Base-by-base conservation (phyloP, 495 filamentous ascomycete genomes). In the Immersiella caudata region DNA sequence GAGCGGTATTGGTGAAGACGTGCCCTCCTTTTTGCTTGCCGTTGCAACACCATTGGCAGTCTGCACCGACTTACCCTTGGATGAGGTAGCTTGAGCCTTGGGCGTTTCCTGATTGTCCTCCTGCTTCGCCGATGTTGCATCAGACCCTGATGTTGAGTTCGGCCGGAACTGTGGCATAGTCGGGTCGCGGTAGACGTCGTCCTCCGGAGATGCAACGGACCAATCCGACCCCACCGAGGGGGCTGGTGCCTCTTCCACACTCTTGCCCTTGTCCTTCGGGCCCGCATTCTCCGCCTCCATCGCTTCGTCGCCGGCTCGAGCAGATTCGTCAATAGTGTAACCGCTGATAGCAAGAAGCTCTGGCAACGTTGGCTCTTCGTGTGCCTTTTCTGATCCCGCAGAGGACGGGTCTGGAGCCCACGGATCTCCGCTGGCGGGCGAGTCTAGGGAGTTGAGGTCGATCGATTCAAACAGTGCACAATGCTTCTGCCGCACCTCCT, bases 91-190 rank as follows among this genome's bases (percentile, higher is more conserved):
- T 6, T 46, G 16, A 8, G 11, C 22, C 51, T 22, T 40, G 6
- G 9, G n/a, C 8, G 20, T 26, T 27, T 11, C 65, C 20, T n/a
- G 57, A 11, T 12, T 21, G n/a, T 22, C 25, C 52, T 24, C 25
- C 52, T 55, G 7, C 20, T 55, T 22, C 2, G 5, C 20, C 25
- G 52, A n/a, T 20, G 52, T 22, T 16, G 52, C n/a, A 55, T 4
- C 6, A 55, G 63, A 49, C 49, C 49, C 16, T 7, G 72, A 69
- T 12, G 60, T 55, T 1, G 73, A 73, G 49, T 69, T 73, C 5
- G 66, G 71, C 26, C 89, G 83, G 74, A 90, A 86, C 70, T 92
- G 90, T 11, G 89, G 90, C 62, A 92, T 82, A 16, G 89, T 92
- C 12, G 89, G 90, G 70, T 92, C 89, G 46, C 82, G 81, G 56